Evolutionary conservation across 352 stramenopile species (phyloP), one percentile per base, ranked within the genome.

Genomic region (Phytophthora tentaculata): DNA sequence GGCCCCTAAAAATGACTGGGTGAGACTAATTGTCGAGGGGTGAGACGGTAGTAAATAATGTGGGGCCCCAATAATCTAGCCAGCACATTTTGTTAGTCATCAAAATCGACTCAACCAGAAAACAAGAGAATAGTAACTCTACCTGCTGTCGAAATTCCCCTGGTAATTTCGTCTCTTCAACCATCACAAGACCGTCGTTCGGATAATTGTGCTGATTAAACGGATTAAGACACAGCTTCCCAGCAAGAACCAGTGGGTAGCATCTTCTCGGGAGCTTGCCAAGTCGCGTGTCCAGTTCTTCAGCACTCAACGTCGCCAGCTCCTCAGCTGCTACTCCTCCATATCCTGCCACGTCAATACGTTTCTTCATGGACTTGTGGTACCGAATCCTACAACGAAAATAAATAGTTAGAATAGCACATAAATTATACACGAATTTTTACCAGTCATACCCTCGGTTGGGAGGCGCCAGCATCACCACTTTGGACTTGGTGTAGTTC

Each of bases 171-270:
- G 85, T 93, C 63, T 91, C 85, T 20, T 90, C 78, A 22, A 91
- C 55, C 71, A 80, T 88, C 17, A 93, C 61, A 2, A 86, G 61
- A 9, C 85, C 85, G 43, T 93, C 85, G 45, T 89, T 90, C 10
- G 83, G 85, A 55, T 91, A 90, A 47, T 89, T 85, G 29, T 78
- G 76, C 70, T 90, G 83, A 39, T 89, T 90, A 61, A 91, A 90
- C 23, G 85, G 85, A 53, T 91, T 93, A 7, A 93, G 54, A 56
- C 82, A 85, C n/a, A 90, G 60, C 17, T 84, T 84, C 3, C 85
- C 85, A 2, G 85, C 77, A 26, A 93, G 52, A 2, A 93, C 69
- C 7, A 93, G 71, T 24, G 85, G 79, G 32, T 82, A 89, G 55
- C 81, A 90, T 37, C 84, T 71, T 22, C 56, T 71, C 8, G 85